These are phyloP conservation scores for Aspergillus cavernicola DNA, from an alignment of 495 filamentous ascomycete genomes.

Conservation along the genomic window DNA sequence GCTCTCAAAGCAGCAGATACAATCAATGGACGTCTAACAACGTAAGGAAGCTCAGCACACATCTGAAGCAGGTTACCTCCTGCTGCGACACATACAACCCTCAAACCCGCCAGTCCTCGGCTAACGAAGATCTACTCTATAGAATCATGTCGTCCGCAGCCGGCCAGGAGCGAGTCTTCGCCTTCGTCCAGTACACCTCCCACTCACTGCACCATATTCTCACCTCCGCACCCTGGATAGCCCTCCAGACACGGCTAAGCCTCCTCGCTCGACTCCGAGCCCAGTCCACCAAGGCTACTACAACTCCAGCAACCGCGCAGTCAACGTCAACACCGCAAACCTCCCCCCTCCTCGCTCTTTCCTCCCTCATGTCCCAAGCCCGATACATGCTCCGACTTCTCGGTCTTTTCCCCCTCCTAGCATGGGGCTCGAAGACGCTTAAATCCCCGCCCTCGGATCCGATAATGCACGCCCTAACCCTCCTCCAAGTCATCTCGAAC, in stretches of 20 bases:
- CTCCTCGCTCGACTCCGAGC: slow-evolving; percentile 40
- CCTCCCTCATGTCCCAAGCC: slow-evolving; percentile 60
- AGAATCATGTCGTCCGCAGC: slow-evolving; percentile 34
- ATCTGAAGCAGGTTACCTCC: neutral
- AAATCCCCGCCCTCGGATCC: slow-evolving; percentile 45
- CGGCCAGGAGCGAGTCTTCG: slow-evolving; percentile 35
- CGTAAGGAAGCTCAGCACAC: slow-evolving; percentile 31
- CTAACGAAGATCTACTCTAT: slow-evolving; percentile 12
- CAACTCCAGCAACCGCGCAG: slow-evolving; percentile 13
- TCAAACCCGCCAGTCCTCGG: neutral
- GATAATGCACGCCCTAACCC: slow-evolving; percentile 50
- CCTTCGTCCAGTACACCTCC: slow-evolving; percentile 37
- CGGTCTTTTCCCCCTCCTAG: slow-evolving; percentile 73
- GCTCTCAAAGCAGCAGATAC: slow-evolving; percentile 32
- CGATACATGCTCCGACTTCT: slow-evolving; percentile 75
- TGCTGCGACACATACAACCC: neutral
- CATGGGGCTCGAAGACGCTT: slow-evolving; percentile 59
- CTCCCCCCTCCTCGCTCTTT: slow-evolving; percentile 38
- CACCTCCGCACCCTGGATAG: slow-evolving; percentile 35
- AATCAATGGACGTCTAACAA: slow-evolving; percentile 34
- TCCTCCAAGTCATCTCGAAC: slow-evolving; percentile 64
- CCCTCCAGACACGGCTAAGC: slow-evolving; percentile 32
- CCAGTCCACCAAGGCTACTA: slow-evolving; percentile 18
- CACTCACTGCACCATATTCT: slow-evolving; percentile 41
- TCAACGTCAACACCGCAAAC: slow-evolving; percentile 13